phyloP scores from a whole-genome alignment of 2,329 filamentous ascomycete species.

The Fusarium sp. region DNA sequence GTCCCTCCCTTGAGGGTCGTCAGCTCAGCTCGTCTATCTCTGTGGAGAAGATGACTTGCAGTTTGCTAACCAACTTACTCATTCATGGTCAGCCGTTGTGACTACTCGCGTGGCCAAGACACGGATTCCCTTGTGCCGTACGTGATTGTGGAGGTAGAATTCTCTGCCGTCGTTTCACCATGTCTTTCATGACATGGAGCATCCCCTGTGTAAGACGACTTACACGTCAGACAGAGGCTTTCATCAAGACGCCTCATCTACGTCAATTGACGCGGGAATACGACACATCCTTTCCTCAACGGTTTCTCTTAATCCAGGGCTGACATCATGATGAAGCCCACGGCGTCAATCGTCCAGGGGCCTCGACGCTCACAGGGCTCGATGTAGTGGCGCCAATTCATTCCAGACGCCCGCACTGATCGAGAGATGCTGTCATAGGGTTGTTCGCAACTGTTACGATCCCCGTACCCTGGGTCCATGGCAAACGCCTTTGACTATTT shows the following conservation, averaged over 20 bases:
- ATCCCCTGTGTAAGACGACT: neutral
- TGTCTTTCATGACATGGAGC: neutral
- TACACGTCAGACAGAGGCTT: neutral
- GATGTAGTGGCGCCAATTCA: constrained; percentile 24
- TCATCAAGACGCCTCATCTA: constrained; percentile 9
- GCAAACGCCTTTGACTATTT: constrained; percentile 17
- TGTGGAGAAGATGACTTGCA: neutral
- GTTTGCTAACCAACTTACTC: neutral
- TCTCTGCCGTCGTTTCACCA: neutral
- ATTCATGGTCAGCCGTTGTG: neutral
- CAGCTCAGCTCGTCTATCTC: neutral
- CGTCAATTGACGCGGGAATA: neutral
- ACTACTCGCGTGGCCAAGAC: neutral
- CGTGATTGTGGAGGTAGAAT: constrained; percentile 1
- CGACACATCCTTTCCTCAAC: neutral
- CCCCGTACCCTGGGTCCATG: neutral
- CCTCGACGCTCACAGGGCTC: neutral
- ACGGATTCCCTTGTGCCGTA: neutral
- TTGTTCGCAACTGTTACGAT: neutral
- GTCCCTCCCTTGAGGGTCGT: neutral
- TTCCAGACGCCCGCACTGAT: neutral
- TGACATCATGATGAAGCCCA: neutral
- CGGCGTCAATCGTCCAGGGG: neutral
- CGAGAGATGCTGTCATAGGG: neutral
- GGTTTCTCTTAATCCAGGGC: constrained; percentile 3